A percentile compares a stretch with the other conserved stretches of the same genome.
These are phyloP conservation scores for Tetrahymena thermophila DNA, from an alignment of 73 alveolate genomes.

Conservation along the genomic window DNA sequence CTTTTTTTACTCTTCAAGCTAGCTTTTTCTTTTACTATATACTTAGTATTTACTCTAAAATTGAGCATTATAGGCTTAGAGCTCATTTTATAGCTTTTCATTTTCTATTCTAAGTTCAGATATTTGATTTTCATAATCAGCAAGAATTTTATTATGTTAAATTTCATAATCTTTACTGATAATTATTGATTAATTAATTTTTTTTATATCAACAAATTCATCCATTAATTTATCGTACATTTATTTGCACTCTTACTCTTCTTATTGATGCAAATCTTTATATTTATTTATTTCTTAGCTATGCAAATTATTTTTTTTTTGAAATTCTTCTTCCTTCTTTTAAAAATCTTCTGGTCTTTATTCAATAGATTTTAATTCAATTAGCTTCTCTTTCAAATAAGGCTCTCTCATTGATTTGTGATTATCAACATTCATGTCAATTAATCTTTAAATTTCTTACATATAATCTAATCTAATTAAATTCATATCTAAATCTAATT, in stretches of 20 bases:
- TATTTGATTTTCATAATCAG: not conserved
- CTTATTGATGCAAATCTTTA: not conserved
- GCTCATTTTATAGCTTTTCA: not conserved
- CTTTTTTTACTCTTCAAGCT: not conserved
- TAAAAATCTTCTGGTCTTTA: not conserved
- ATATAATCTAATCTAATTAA: not conserved
- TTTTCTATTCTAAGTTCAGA: not conserved
- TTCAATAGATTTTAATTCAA: not conserved
- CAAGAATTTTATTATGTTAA: not conserved
- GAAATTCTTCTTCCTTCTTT: not conserved
- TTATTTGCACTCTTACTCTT: not conserved
- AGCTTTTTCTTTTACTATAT: not conserved
- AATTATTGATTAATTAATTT: not conserved
- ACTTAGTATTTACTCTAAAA: not conserved
- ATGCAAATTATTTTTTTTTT: not conserved
- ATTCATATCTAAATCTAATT: not conserved
- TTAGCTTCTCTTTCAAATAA: not conserved
- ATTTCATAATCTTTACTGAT: not conserved
- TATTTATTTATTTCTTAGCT: not conserved
- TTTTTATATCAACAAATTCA: not conserved
- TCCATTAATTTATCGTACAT: not conserved
- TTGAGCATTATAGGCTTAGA: not conserved
- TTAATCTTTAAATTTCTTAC: not conserved
- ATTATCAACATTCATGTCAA: not conserved
- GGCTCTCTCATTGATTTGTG: not conserved